Conservation (phyloP, 2,329 filamentous ascomycete species). For the Neofusicoccum sp. region DNA sequence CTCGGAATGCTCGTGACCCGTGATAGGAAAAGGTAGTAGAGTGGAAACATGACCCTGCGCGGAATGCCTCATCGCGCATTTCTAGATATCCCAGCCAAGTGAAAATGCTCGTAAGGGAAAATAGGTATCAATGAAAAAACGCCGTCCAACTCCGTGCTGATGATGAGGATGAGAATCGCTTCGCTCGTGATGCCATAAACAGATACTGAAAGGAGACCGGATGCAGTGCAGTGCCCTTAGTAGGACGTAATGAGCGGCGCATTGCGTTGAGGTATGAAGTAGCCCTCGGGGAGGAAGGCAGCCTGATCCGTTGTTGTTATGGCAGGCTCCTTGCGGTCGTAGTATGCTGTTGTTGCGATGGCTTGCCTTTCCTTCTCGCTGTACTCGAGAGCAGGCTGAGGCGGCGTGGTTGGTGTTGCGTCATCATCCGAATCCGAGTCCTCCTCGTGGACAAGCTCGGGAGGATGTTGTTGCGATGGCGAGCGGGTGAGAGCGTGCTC, state of each 20-base stretch:
- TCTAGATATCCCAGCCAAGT: slow-evolving; percentile 13
- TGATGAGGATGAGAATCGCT: slow-evolving; percentile 8
- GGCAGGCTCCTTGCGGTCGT: slow-evolving; percentile 36
- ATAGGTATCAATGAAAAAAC: slow-evolving; percentile 19
- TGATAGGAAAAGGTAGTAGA: background rate
- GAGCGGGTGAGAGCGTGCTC: slow-evolving; percentile 51
- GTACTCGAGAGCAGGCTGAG: slow-evolving; percentile 49
- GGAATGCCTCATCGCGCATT: slow-evolving; percentile 15
- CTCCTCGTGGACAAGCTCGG: slow-evolving; percentile 53
- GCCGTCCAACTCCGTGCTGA: slow-evolving; percentile 11
- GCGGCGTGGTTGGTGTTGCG: slow-evolving; percentile 49
- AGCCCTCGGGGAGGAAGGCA: slow-evolving; percentile 41
- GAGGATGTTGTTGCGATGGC: slow-evolving; percentile 47
- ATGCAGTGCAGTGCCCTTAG: slow-evolving; percentile 29
- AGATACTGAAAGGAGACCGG: background rate
- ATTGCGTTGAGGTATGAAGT: slow-evolving; percentile 45
- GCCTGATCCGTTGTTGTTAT: slow-evolving; percentile 26
- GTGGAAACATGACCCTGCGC: slow-evolving; percentile 18
- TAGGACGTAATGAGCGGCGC: slow-evolving; percentile 45
- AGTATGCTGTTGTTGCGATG: slow-evolving; percentile 50
- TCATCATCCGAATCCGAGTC: slow-evolving; percentile 50
- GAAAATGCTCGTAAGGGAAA: slow-evolving; percentile 12
- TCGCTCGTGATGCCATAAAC: slow-evolving; percentile 17
- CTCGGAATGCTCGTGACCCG: background rate
- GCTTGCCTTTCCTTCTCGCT: slow-evolving; percentile 48